Evolutionary conservation across 306 rosid species (phyloP).

Genomic region (Dryas drummondii): DNA sequence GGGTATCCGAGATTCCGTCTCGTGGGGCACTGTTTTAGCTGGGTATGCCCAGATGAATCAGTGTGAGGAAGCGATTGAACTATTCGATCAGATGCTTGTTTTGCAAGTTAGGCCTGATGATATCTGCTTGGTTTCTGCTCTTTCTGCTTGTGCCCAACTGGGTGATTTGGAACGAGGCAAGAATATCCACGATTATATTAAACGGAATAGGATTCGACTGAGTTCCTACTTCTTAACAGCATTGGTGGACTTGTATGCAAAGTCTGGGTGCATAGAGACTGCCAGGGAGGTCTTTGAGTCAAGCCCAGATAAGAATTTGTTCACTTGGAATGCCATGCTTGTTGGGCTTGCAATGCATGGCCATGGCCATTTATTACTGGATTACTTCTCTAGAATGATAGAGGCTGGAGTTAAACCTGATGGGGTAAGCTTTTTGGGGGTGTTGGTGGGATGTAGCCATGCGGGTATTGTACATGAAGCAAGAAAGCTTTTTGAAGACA

Average conservation of each 20-base stretch:
- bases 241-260: conserved; percentile 73
- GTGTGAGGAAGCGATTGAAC: conserved; percentile 38
- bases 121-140: conserved; percentile 60
- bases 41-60: conserved; percentile 51
- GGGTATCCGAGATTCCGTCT: conserved; percentile 49
- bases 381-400: conserved; percentile 51
- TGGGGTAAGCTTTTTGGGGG: conserved; percentile 60
- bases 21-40: conserved; percentile 71
- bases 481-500: conserved; percentile 49
- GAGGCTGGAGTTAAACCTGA: conserved; percentile 52
- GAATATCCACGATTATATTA: conserved; percentile 44
- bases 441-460: conserved; percentile 75
- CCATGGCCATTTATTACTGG: conserved; percentile 37
- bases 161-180: conserved; percentile 73
- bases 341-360: conserved; percentile 80
- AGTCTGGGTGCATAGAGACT: conserved; percentile 64
- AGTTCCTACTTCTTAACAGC: conserved; percentile 60
- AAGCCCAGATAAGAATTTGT: conserved; percentile 43
- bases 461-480: conserved; percentile 65
- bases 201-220: conserved; percentile 33
- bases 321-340: conserved; percentile 81
- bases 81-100: conserved; percentile 52
- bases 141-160: conserved; percentile 67
- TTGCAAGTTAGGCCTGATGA: conserved; percentile 47
- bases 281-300: conserved; percentile 57